Conservation (phyloP, 2,329 filamentous ascomycete genomes). For the Simplicillium sp. region DNA sequence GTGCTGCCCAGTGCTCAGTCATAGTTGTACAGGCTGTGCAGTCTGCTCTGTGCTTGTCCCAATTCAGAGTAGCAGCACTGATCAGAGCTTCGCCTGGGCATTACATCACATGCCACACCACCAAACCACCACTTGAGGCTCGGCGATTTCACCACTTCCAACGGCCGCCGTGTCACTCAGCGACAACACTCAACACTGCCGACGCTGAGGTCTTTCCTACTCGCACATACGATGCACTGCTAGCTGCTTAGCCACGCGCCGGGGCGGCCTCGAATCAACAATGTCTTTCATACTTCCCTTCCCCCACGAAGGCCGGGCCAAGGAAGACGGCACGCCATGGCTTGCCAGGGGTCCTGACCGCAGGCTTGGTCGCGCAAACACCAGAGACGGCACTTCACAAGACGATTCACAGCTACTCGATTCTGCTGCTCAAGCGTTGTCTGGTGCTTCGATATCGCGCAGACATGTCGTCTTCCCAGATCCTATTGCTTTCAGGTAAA, state of each 20-base stretch:
- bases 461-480: conserved; percentile 48
- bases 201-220: no score
- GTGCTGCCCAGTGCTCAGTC: no score
- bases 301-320: conserved; percentile 17
- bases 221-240: no score
- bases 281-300: conserved; percentile 31
- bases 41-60: no score
- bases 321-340: conserved; percentile 15
- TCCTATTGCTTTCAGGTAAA: conserved; percentile 46
- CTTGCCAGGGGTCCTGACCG: conserved; percentile 11
- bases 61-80: no score
- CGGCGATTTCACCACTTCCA: conserved; percentile 1
- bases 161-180: not conserved
- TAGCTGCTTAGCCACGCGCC: conserved; percentile 1
- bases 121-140: not conserved
- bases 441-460: conserved; percentile 17
- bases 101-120: conserved; percentile 13
- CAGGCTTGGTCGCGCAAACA: conserved; percentile 12
- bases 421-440: conserved; percentile 10
- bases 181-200: no score
- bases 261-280: conserved; percentile 17
- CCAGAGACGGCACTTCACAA: conserved; percentile 11
- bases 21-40: no score
- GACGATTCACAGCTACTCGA: conserved; percentile 10
- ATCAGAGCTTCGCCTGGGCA: not conserved